These are phyloP conservation scores for Anthoceros angustus DNA, from an alignment of 225 moss, liverwort and hornwort genomes.

Conservation along the genomic window DNA sequence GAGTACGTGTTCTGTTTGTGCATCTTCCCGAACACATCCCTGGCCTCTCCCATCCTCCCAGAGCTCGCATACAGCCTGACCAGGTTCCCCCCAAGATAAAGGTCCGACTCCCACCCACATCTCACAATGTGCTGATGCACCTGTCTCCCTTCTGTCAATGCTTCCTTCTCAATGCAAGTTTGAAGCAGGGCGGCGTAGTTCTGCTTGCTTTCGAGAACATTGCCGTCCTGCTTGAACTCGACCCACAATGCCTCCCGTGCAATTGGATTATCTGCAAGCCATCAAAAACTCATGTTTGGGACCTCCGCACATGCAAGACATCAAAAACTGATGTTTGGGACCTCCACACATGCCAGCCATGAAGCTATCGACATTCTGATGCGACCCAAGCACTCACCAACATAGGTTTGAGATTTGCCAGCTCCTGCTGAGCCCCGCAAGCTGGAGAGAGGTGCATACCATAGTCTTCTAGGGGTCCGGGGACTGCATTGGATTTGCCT, in stretches of 20 bases:
- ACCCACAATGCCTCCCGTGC: neutral
- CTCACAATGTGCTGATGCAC: neutral
- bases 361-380: too few species aligned
- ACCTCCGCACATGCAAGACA: too few species aligned
- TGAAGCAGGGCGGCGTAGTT: neutral
- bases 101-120: neutral
- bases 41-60: neutral
- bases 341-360: too few species aligned
- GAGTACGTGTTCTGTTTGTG: constrained; percentile 3
- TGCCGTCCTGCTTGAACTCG: neutral
- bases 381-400: too few species aligned
- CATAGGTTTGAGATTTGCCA: too few species aligned
- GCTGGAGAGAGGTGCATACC: too few species aligned
- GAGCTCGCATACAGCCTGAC: neutral
- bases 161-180: neutral
- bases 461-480: too few species aligned
- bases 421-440: too few species aligned
- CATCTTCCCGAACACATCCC: neutral
- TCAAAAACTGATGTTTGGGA: too few species aligned
- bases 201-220: neutral
- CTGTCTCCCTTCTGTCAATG: neutral
- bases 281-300: neutral
- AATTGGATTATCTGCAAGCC: neutral
- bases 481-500: too few species aligned
- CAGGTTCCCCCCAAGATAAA: neutral